A percentile compares a stretch with the other conserved stretches of the same genome.
phyloP scores from a whole-genome alignment of 108 stramenopile species.

The Epipyxis sp. region DNA sequence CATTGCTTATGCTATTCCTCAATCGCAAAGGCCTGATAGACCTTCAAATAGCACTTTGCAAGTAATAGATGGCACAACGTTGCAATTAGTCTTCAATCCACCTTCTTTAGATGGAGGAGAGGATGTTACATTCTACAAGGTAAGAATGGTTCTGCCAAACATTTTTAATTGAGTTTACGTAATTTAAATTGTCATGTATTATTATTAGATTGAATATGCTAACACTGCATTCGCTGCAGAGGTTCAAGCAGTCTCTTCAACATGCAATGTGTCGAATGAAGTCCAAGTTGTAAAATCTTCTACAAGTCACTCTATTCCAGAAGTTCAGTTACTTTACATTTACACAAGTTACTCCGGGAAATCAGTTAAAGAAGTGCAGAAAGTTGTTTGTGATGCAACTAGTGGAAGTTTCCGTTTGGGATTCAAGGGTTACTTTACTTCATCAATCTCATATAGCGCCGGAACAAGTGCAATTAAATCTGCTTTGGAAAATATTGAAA shows the following conservation, averaged over 20 bases:
- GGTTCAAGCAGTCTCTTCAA: slow-evolving; percentile 52
- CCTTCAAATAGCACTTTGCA: slow-evolving; percentile 57
- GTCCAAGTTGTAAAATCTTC: slow-evolving; percentile 47
- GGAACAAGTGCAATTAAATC: slow-evolving; percentile 47
- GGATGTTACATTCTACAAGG: slow-evolving; percentile 58
- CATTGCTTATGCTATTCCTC: slow-evolving; percentile 62
- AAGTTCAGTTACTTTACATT: slow-evolving; percentile 27
- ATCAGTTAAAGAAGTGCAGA: slow-evolving; percentile 45
- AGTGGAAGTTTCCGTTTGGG: slow-evolving; percentile 65
- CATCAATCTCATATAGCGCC: slow-evolving; percentile 59
- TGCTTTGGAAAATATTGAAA: slow-evolving; percentile 61
- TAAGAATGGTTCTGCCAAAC: not conserved
- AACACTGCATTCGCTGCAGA: slow-evolving; percentile 62
- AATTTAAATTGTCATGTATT: too few species aligned
- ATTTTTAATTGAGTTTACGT: too few species aligned
- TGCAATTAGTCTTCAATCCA: slow-evolving; percentile 56
- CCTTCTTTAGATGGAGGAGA: slow-evolving; percentile 63
- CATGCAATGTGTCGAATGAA: slow-evolving; percentile 21
- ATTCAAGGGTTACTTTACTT: slow-evolving; percentile 60
- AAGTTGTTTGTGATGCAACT: slow-evolving; percentile 66
- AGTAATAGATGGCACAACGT: slow-evolving; percentile 55
- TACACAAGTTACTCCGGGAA: slow-evolving; percentile 31
- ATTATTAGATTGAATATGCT: slow-evolving; percentile 59
- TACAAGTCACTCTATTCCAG: slow-evolving; percentile 20
- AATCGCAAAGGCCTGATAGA: slow-evolving; percentile 59